Evolutionary conservation across 2,329 filamentous ascomycete species (phyloP).

Genomic region (Xylariomycetidae sp.): DNA sequence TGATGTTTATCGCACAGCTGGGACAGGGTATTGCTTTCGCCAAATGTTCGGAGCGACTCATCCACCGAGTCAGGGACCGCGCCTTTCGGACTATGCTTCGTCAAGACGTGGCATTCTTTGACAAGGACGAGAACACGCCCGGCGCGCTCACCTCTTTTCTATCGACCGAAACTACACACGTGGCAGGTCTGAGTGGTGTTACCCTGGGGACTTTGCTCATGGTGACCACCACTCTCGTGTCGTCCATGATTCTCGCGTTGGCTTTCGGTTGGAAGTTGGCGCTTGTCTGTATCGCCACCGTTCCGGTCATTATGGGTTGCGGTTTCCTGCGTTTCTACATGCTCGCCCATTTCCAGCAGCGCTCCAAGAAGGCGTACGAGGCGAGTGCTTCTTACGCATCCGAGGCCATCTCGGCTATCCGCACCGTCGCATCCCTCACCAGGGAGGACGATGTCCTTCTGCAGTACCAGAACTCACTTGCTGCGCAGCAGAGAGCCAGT

Average conservation of each 20-base stretch:
- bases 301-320: constrained; percentile 72
- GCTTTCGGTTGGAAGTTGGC: constrained; percentile 83
- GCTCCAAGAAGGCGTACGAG: constrained; percentile 76
- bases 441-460: constrained; percentile 75
- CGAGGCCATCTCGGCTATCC: constrained; percentile 89
- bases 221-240: constrained; percentile 73
- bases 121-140: constrained; percentile 81
- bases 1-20: constrained; percentile 65
- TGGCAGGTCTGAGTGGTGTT: constrained; percentile 81
- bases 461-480: constrained; percentile 66
- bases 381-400: constrained; percentile 82
- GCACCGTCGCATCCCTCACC: constrained; percentile 87
- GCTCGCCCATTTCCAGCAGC: constrained; percentile 71
- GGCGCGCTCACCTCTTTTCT: constrained; percentile 86
- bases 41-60: constrained; percentile 77
- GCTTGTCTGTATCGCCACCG: constrained; percentile 72
- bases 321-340: constrained; percentile 88
- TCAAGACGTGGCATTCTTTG: constrained; percentile 91
- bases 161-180: constrained; percentile 82
- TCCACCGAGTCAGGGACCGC: constrained; percentile 75
- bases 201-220: constrained; percentile 84
- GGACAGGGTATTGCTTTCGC: constrained; percentile 73
- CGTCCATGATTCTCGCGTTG: constrained; percentile 66
- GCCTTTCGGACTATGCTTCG: constrained; percentile 86
- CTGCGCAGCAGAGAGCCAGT: constrained; percentile 60